Conservation (phyloP, 805 yeast species). For the Yueomyces sinensis region DNA sequence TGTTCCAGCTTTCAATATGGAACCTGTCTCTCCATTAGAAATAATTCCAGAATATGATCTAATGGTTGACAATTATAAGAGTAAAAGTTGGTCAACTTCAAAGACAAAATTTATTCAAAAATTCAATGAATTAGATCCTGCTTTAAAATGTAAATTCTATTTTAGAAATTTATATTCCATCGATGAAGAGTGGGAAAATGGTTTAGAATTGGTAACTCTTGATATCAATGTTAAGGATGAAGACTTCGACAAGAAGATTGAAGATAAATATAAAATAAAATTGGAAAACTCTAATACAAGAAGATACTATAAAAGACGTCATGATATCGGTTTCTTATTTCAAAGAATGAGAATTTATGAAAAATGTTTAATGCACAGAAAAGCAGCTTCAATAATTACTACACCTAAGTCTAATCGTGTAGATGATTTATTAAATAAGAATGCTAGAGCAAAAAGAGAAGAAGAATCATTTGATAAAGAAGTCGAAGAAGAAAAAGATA, state of each 20-base stretch:
- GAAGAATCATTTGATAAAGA: background rate
- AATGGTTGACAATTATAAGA: background rate
- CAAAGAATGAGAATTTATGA: background rate
- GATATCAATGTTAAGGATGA: background rate
- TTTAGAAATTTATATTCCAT: conserved; percentile 8
- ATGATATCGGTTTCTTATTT: background rate
- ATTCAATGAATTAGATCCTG: background rate
- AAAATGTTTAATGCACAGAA: background rate
- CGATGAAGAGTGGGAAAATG: conserved; percentile 8
- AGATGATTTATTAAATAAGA: background rate
- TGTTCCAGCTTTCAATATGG: background rate
- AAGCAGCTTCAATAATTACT: background rate
- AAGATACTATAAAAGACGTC: background rate
- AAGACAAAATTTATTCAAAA: background rate
- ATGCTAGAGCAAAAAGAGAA: background rate
- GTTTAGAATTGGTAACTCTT: conserved; percentile 1
- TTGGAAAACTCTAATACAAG: no score
- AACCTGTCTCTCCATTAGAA: background rate
- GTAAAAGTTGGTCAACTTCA: background rate
- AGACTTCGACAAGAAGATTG: background rate
- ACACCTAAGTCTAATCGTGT: background rate
- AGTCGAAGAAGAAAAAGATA: background rate
- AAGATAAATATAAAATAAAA: background rate
- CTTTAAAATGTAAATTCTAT: conserved; percentile 6
- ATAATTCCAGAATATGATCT: background rate